Base-by-base conservation (phyloP, 2,329 filamentous ascomycete genomes). In the Phoma sp. region DNA sequence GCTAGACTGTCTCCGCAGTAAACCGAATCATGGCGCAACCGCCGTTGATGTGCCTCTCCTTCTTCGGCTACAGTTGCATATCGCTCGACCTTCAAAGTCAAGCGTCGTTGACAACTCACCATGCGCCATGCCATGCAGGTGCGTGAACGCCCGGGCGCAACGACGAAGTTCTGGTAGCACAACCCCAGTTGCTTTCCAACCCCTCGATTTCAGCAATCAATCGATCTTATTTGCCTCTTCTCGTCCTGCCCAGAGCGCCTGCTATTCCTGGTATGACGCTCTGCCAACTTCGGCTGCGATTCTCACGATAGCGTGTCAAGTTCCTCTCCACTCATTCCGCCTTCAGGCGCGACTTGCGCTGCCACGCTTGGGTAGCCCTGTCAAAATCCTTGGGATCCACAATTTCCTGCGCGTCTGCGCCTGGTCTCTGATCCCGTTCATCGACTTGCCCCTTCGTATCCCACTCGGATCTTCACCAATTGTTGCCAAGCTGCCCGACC, bases 71-170 rank as follows among this genome's bases (percentile, higher is more conserved):
- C 57, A 59, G 68, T 67, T 68, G 70, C 72, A 72, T 67, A 66
- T 73, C 64, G 69, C 61, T 68, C 63, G 60, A 65, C 64, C 44
- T 61, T 53, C 62, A 65, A 65, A 63, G 68, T 68, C 68, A 70
- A 70, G 68, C 69, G 69, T 67, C 65, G 70, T 72, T 71, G 72
- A 73, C 70, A 71, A 70, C 70, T 65, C 64, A 67, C 64, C 69
- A 68, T 73, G 68, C 69, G 72, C 44, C 70, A 64, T 64, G 66
- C 63, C 69, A 68, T 73, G 68, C 69, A 73, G 49, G 65, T 69
- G 65, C 65, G 66, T 67, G 67, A 67, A 54, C 66, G 59, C 58
- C 64, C 60, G 59, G 59, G 65, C 61, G 62, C 62, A 62, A 70
- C 65, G 51, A 65, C 65, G 56, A 14, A 47, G 63, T 65, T 60